Evolutionary conservation across 2,329 filamentous ascomycete species (phyloP).

Genomic region (Zymoseptoria brevis): DNA sequence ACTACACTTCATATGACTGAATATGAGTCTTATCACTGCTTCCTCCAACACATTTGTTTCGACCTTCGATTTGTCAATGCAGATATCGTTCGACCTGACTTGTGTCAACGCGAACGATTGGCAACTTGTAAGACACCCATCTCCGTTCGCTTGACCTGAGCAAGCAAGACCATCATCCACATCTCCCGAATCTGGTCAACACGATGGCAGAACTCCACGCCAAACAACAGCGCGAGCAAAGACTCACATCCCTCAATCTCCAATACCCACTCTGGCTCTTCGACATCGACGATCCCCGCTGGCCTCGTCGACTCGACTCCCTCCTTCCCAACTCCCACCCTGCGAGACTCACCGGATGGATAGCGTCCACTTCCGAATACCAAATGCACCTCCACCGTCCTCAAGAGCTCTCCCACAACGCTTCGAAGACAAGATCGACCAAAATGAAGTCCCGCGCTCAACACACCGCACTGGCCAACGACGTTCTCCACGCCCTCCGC

Average conservation of each 20-base stretch:
- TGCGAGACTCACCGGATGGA: not conserved
- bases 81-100: too few relatives aligned
- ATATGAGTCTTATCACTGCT: not conserved
- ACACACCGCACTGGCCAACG: not conserved
- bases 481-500: not conserved
- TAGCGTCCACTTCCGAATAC: not conserved
- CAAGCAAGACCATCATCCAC: not conserved
- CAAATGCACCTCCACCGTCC: not conserved
- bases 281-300: slow-evolving; percentile 1
- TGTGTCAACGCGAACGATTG: too few relatives aligned
- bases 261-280: not conserved
- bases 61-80: not conserved
- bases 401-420: not conserved
- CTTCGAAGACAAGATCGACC: not conserved
- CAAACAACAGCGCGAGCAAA: not conserved
- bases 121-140: not conserved
- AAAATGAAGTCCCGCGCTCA: not conserved
- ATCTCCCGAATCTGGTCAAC: not conserved
- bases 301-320: not conserved
- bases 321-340: not conserved
- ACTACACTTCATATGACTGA: not conserved
- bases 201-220: not conserved
- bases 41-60: not conserved
- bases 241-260: not conserved
- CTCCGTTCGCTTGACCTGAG: not conserved